Evolutionary conservation across 768 basidiomycete species (phyloP).

Genomic region (Daedaleopsis nitida): DNA sequence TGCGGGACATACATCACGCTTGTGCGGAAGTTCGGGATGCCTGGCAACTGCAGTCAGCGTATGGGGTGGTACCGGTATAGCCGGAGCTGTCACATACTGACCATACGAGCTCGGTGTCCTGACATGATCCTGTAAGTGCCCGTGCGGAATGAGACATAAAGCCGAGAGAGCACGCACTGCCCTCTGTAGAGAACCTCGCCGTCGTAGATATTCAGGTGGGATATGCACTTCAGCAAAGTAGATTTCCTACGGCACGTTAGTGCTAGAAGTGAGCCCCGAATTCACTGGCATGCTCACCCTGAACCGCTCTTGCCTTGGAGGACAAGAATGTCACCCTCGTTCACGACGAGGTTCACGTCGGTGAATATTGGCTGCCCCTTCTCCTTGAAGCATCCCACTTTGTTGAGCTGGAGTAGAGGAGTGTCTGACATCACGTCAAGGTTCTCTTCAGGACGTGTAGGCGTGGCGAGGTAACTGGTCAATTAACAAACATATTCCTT

Average conservation of each 20-base stretch:
- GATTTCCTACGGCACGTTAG: conserved; percentile 47
- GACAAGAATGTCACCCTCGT: conserved; percentile 75
- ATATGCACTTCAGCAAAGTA: conserved; percentile 82
- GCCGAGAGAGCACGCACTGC: conserved; percentile 46
- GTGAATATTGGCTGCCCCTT: conserved; percentile 56
- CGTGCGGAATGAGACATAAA: neutral
- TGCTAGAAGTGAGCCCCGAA: neutral
- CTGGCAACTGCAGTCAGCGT: conserved; percentile 36
- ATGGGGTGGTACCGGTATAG: neutral
- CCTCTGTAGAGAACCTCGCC: conserved; percentile 68
- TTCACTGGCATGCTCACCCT: conserved; percentile 46
- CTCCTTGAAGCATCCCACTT: conserved; percentile 51
- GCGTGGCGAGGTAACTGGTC: too few species aligned
- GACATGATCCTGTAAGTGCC: neutral
- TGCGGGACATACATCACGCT: conserved; percentile 87
- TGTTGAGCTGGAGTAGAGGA: conserved; percentile 52
- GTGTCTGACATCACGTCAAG: conserved; percentile 14
- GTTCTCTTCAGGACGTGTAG: too few species aligned
- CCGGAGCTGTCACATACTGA: conserved; percentile 26
- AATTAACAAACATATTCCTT: too few species aligned
- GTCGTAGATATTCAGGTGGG: conserved; percentile 73
- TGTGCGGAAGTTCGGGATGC: conserved; percentile 77
- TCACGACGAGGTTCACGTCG: conserved; percentile 60
- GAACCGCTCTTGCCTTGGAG: conserved; percentile 81
- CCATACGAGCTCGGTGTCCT: conserved; percentile 56